Evolutionary conservation across 225 moss, liverwort and hornwort species (phyloP).

Genomic region (Marchantia paleacea): DNA sequence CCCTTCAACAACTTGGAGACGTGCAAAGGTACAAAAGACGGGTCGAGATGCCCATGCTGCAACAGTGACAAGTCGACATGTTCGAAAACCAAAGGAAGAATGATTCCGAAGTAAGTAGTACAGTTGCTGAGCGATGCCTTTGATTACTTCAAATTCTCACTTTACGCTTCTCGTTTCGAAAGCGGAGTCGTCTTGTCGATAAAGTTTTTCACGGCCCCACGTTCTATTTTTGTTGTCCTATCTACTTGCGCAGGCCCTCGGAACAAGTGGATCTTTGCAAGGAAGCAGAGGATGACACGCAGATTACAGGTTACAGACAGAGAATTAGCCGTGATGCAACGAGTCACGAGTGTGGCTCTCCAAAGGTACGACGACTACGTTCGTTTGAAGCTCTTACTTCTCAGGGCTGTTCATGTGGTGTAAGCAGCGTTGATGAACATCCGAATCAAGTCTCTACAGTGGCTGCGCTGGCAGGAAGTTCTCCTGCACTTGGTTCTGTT

Average conservation of each 20-base stretch:
- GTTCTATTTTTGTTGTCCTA: not conserved
- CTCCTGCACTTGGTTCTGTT: constrained; percentile 17
- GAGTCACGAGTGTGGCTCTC: constrained; percentile 29
- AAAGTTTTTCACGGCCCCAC: not conserved
- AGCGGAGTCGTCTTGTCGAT: not conserved
- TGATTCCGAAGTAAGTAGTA: constrained; percentile 61
- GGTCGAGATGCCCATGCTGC: constrained; percentile 51
- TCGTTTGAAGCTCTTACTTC: constrained; percentile 32
- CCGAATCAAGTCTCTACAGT: constrained; percentile 16
- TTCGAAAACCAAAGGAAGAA: constrained; percentile 49
- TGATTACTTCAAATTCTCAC: not conserved
- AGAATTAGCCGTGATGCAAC: constrained; percentile 23
- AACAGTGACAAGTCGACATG: constrained; percentile 58
- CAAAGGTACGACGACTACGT: constrained; percentile 37
- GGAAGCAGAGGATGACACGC: constrained; percentile 45
- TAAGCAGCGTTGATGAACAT: constrained; percentile 20
- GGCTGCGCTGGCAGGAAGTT: constrained; percentile 12
- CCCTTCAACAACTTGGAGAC: constrained; percentile 35
- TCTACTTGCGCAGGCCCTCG: constrained; percentile 41
- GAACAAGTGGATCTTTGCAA: constrained; percentile 48
- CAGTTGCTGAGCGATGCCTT: not conserved
- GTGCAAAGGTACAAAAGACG: constrained; percentile 38
- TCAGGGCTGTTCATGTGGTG: constrained; percentile 35
- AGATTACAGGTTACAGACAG: constrained; percentile 43
- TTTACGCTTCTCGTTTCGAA: not conserved